Evolutionary conservation across 2,329 filamentous ascomycete genomes (phyloP).

Genomic region (Ophiocordyceps polyrhachis-furcata): DNA sequence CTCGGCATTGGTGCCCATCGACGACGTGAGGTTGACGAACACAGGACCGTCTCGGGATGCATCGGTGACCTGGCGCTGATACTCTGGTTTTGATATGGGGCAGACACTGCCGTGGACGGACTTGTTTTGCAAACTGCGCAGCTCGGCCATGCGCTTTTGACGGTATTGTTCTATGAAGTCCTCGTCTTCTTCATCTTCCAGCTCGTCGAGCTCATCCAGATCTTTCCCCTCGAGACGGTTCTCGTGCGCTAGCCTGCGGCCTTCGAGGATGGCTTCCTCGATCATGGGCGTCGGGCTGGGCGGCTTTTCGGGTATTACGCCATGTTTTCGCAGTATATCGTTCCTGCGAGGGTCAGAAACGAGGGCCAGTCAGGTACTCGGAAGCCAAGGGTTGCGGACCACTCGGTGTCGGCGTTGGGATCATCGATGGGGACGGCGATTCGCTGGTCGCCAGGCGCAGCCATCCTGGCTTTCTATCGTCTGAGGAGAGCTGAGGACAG

Average conservation of each 20-base stretch:
- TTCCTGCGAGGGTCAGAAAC: slow-evolving; percentile 45
- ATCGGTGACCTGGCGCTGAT: slow-evolving; percentile 78
- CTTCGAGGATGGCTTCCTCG: slow-evolving; percentile 80
- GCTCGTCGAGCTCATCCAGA: slow-evolving; percentile 76
- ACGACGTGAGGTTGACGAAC: slow-evolving; percentile 67
- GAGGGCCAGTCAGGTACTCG: slow-evolving; percentile 2
- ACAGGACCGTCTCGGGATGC: slow-evolving; percentile 53
- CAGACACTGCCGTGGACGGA: slow-evolving; percentile 81
- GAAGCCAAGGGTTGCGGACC: slow-evolving; percentile 31
- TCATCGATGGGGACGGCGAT: slow-evolving; percentile 77
- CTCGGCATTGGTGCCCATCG: slow-evolving; percentile 63
- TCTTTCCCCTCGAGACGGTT: slow-evolving; percentile 90
- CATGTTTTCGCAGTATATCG: slow-evolving; percentile 92
- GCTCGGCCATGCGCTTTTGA: slow-evolving; percentile 70
- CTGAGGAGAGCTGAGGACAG: background rate
- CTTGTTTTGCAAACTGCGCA: slow-evolving; percentile 55
- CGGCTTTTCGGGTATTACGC: slow-evolving; percentile 92
- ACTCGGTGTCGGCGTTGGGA: slow-evolving; percentile 96
- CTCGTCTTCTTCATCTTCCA: slow-evolving; percentile 93
- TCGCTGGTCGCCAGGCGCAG: slow-evolving; percentile 41
- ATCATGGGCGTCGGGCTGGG: slow-evolving; percentile 91
- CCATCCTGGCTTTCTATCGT: slow-evolving; percentile 23
- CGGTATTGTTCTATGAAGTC: slow-evolving; percentile 76
- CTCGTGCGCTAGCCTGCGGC: slow-evolving; percentile 66
- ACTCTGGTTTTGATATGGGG: slow-evolving; percentile 86